Conservation (phyloP, 1,284 basidiomycete genomes). For the Albatrellus sp. region DNA sequence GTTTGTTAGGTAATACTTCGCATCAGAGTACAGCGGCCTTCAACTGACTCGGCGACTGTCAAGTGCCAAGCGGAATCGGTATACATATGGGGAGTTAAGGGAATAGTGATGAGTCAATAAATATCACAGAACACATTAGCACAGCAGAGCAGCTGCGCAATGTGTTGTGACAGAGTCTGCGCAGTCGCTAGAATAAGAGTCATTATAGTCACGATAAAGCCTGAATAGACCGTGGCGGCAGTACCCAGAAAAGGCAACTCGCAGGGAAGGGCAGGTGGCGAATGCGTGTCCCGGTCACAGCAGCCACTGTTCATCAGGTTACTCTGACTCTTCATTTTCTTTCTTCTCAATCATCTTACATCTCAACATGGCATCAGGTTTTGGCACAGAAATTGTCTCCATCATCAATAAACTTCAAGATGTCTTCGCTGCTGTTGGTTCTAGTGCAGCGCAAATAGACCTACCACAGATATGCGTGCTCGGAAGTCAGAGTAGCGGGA, state of each 20-base stretch:
- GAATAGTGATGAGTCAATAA: no score
- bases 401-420: constrained; percentile 79
- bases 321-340: constrained; percentile 1
- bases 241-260: constrained; percentile 2
- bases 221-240: no score
- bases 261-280: not conserved
- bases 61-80: no score
- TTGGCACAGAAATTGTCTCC: constrained; percentile 66
- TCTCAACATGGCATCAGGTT: constrained; percentile 39
- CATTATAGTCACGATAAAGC: no score
- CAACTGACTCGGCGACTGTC: no score
- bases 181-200: no score
- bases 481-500: constrained; percentile 78
- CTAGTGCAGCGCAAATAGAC: constrained; percentile 66
- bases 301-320: not conserved
- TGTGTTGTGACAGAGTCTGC: no score
- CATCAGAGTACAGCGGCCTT: no score
- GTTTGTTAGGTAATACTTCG: no score
- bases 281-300: not conserved
- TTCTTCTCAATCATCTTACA: not conserved
- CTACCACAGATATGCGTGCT: constrained; percentile 80
- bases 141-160: no score
- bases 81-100: no score
- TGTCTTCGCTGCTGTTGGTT: constrained; percentile 74
- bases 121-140: no score